These are phyloP conservation scores for Neofusicoccum laricinum DNA, from an alignment of 2,329 filamentous ascomycete species.

Conservation along the genomic window DNA sequence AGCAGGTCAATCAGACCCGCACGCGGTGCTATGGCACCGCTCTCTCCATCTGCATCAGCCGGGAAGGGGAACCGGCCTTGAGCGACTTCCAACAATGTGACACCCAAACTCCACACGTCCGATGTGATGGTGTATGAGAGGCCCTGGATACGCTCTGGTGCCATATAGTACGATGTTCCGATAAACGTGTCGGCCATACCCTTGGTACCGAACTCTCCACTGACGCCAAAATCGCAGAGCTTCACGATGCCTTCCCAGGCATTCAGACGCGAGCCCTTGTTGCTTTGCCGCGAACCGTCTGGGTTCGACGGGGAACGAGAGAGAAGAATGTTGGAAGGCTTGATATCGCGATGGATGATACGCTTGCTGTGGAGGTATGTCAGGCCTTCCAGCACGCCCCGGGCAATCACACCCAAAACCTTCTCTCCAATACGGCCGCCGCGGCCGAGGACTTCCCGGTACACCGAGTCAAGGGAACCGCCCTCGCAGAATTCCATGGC, in stretches of 20 bases:
- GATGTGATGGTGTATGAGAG: conserved; percentile 98
- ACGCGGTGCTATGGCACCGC: conserved; percentile 88
- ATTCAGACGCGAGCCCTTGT: conserved; percentile 5
- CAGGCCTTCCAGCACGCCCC: conserved; percentile 87
- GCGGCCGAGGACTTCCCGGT: conserved; percentile 93
- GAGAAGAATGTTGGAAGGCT: conserved; percentile 93
- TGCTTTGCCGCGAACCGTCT: background rate
- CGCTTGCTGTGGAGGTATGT: conserved; percentile 94
- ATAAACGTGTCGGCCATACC: conserved; percentile 99
- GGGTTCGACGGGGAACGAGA: conserved; percentile 55
- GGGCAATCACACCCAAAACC: conserved; percentile 92
- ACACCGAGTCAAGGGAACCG: conserved; percentile 92
- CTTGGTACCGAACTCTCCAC: conserved; percentile 96
- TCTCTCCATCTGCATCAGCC: conserved; percentile 56
- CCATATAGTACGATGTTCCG: conserved; percentile 99
- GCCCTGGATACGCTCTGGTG: conserved; percentile 93
- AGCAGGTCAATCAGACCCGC: conserved; percentile 92
- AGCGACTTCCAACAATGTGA: conserved; percentile 97
- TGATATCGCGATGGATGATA: conserved; percentile 99
- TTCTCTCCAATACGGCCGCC: conserved; percentile 95
- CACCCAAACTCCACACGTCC: conserved; percentile 96
- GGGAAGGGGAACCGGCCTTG: conserved; percentile 98
- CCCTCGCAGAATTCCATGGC: conserved; percentile 99
- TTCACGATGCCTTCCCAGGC: conserved; percentile 78
- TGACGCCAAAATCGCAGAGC: conserved; percentile 97